These are phyloP conservation scores for Talaromyces islandicus DNA, from an alignment of 2,329 filamentous ascomycete species.

Conservation along the genomic window DNA sequence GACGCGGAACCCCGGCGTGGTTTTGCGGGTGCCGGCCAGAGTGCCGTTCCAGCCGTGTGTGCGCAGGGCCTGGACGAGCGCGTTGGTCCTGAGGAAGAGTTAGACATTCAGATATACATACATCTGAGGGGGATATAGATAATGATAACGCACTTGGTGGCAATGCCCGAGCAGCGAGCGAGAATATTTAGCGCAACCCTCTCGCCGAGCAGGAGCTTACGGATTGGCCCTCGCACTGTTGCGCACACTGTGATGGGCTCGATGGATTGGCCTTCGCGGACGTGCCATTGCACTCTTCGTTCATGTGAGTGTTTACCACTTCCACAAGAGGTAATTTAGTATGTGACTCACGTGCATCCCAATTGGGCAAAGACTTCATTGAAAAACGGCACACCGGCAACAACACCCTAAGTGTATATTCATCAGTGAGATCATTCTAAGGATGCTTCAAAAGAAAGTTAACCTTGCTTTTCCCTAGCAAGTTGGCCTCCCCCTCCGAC, in stretches of 20 bases:
- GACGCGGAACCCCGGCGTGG: conserved; percentile 87
- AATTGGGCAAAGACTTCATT: conserved; percentile 87
- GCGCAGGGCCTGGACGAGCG: conserved; percentile 48
- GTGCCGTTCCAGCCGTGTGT: conserved; percentile 69
- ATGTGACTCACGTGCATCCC: conserved; percentile 67
- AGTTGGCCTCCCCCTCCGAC: conserved; percentile 35
- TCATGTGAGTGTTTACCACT: not conserved
- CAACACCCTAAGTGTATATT: conserved; percentile 56
- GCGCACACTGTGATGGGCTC: conserved; percentile 63
- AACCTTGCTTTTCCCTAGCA: conserved; percentile 55
- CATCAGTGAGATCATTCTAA: not conserved
- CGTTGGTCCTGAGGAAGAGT: conserved; percentile 15
- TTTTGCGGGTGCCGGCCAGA: conserved; percentile 93
- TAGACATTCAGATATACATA: not conserved
- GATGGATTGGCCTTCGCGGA: conserved; percentile 66
- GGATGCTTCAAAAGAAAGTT: conserved; percentile 5
- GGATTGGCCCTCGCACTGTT: conserved; percentile 76
- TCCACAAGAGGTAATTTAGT: not conserved
- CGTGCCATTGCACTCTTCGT: conserved; percentile 73
- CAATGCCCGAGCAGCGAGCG: conserved; percentile 85
- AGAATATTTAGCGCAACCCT: conserved; percentile 87
- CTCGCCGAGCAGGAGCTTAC: conserved; percentile 83
- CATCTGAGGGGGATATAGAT: conserved; percentile 21
- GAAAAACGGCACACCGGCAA: conserved; percentile 93
- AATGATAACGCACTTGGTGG: conserved; percentile 51